Evolutionary conservation across 441 rosid species (phyloP).

Genomic region (Gossypium schwendimanii): DNA sequence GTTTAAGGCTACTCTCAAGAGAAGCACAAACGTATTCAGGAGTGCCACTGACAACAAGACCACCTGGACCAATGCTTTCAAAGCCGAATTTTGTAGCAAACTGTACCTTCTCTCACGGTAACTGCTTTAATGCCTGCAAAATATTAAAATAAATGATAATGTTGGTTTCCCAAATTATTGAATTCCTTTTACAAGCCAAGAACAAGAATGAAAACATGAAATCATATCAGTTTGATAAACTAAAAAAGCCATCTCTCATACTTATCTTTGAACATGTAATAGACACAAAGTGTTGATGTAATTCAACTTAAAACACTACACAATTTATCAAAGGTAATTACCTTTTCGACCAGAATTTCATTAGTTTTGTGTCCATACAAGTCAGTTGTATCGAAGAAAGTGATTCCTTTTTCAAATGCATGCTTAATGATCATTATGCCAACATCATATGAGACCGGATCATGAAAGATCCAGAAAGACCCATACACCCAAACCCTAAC

Average conservation of each 20-base stretch:
- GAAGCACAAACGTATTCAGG: conserved; percentile 38
- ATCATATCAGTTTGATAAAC: background rate
- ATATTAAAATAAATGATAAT: background rate
- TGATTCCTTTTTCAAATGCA: conserved; percentile 36
- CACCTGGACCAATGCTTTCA: background rate
- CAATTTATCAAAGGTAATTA: background rate
- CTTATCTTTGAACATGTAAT: no score
- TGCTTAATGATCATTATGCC: conserved; percentile 34
- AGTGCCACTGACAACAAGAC: conserved; percentile 21
- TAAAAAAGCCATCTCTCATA: background rate
- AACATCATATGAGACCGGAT: conserved; percentile 34
- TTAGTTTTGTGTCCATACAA: conserved; percentile 34
- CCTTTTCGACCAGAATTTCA: conserved; percentile 48
- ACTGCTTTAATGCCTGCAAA: conserved; percentile 30
- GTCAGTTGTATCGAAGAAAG: conserved; percentile 56
- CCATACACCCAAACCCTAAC: conserved; percentile 52
- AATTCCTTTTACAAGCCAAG: no score
- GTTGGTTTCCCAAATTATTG: background rate
- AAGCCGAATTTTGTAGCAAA: background rate
- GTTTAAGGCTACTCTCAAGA: conserved; percentile 44
- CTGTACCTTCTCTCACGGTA: conserved; percentile 32
- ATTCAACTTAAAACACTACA: no score
- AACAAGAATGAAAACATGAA: no score
- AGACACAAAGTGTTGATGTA: no score
- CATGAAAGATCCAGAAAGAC: conserved; percentile 33